Evolutionary conservation across 2,329 filamentous ascomycete genomes (phyloP).

Genomic region (Ceratocystis smalleyi): DNA sequence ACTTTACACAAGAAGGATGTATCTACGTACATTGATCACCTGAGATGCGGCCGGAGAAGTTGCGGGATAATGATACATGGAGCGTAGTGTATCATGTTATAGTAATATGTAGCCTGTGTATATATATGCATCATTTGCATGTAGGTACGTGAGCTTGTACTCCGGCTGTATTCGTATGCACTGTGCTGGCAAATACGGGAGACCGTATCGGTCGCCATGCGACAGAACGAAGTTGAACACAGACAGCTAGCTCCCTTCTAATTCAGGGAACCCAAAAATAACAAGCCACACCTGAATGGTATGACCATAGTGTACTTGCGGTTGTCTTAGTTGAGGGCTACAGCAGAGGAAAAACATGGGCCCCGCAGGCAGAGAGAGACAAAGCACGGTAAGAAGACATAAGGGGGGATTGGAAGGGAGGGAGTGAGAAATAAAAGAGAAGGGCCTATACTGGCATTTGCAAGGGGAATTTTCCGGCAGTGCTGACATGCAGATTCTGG

Average conservation of each 20-base stretch:
- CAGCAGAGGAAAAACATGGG: background rate
- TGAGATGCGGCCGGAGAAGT: background rate
- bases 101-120: background rate
- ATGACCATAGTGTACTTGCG: conserved; percentile 1
- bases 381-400: background rate
- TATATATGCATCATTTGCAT: background rate
- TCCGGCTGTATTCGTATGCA: background rate
- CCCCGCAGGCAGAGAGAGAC: background rate
- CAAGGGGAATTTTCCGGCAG: background rate
- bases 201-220: background rate
- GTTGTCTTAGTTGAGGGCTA: background rate
- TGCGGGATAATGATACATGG: background rate
- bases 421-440: no score
- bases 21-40: background rate
- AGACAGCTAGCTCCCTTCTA: background rate
- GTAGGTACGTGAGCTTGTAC: background rate
- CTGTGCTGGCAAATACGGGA: background rate
- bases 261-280: background rate
- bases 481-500: background rate
- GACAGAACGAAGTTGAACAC: background rate
- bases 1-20: background rate
- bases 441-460: background rate
- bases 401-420: no score
- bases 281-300: background rate
- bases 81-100: background rate